These are phyloP conservation scores for Ploettnerulaceae sp. DNA, from an alignment of 2,329 filamentous ascomycete species.

Conservation along the genomic window DNA sequence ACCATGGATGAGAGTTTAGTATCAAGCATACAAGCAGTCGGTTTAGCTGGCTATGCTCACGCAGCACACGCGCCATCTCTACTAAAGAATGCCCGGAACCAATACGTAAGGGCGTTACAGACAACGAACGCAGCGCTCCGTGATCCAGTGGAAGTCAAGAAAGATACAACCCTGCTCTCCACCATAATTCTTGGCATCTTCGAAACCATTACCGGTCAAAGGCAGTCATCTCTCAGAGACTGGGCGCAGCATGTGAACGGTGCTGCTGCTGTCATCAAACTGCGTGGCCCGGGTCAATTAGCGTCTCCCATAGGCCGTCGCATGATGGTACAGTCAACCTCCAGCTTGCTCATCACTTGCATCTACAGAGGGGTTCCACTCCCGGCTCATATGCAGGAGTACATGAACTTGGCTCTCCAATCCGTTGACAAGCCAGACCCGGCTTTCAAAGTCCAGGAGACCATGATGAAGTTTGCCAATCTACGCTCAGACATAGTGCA, in stretches of 20 bases:
- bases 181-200: constrained; percentile 51
- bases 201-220: constrained; percentile 47
- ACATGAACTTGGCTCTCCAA: constrained; percentile 40
- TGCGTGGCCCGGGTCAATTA: constrained; percentile 47
- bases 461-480: constrained; percentile 33
- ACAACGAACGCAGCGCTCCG: constrained; percentile 47
- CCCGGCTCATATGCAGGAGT: constrained; percentile 43
- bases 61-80: constrained; percentile 34
- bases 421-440: constrained; percentile 37
- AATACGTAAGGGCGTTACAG: constrained; percentile 48
- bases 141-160: constrained; percentile 42
- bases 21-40: constrained; percentile 48
- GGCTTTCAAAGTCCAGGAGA: constrained; percentile 40
- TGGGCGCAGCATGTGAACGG: constrained; percentile 52
- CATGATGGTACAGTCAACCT: constrained; percentile 51
- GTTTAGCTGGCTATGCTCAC: constrained; percentile 47
- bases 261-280: constrained; percentile 45
- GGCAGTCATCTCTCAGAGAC: constrained; percentile 43
- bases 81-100: constrained; percentile 45
- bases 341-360: constrained; percentile 48
- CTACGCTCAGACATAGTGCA: constrained; percentile 22
- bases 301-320: constrained; percentile 41
- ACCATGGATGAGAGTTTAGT: constrained; percentile 43
- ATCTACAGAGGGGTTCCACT: constrained; percentile 46
- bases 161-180: constrained; percentile 51